phyloP scores from a whole-genome alignment of 2,329 filamentous ascomycete genomes.

The Monosporascus cannonballus region DNA sequence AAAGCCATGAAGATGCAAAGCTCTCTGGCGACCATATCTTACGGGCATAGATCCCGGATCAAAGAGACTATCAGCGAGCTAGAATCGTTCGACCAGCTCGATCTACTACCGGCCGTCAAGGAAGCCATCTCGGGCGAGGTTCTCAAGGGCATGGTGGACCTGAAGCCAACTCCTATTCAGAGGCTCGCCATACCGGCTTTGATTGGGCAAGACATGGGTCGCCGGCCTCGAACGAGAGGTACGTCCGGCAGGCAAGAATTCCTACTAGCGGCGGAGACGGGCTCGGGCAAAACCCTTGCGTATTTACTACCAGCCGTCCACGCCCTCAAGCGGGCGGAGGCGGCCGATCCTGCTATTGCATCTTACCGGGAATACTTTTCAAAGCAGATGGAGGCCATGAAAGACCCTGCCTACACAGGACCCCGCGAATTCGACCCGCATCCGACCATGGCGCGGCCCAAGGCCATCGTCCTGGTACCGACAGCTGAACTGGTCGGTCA shows the following conservation, averaged over 20 bases:
- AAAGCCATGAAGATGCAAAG: constrained; percentile 95
- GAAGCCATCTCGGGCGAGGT: constrained; percentile 67
- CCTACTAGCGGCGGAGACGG: constrained; percentile 89
- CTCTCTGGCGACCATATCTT: constrained; percentile 68
- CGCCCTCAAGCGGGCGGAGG: constrained; percentile 73
- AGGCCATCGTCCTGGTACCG: constrained; percentile 80
- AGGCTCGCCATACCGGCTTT: constrained; percentile 80
- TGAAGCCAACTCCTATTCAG: constrained; percentile 84
- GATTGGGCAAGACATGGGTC: constrained; percentile 48
- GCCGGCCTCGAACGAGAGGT: constrained; percentile 25
- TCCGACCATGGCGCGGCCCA: constrained; percentile 71
- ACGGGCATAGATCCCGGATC: constrained; percentile 50
- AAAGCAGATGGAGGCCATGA: constrained; percentile 51
- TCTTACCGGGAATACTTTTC: constrained; percentile 50
- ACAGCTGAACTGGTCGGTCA: constrained; percentile 89
- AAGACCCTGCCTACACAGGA: constrained; percentile 46
- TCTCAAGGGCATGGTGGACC: constrained; percentile 65
- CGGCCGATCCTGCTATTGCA: constrained; percentile 50
- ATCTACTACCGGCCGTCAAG: constrained; percentile 65
- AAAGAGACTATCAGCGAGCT: constrained; percentile 47
- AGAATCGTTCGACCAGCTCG: constrained; percentile 76
- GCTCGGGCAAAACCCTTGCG: constrained; percentile 92
- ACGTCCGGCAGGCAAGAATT: constrained; percentile 47
- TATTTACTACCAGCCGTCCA: constrained; percentile 84
- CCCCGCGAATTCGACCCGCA: constrained; percentile 65